A percentile compares a stretch with the other conserved stretches of the same genome.
Conservation (phyloP, 805 yeast genomes). For the Wickerhamomyces subpelliculosus region DNA sequence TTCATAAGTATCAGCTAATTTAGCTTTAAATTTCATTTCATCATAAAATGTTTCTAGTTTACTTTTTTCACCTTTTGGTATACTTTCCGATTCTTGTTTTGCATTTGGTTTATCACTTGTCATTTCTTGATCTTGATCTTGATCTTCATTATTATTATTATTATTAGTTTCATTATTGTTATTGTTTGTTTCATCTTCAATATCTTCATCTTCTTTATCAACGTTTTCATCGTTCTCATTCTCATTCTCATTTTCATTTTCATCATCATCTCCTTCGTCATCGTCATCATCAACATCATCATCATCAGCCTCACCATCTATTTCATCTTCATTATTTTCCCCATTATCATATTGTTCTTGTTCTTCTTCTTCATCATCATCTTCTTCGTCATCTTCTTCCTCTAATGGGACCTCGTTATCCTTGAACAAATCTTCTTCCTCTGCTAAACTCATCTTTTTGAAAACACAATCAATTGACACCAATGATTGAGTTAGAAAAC, state of each 20-base stretch:
- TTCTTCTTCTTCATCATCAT: conserved; percentile 14
- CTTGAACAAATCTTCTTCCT: conserved; percentile 19
- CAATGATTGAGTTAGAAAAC: neutral
- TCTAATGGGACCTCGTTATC: conserved; percentile 14
- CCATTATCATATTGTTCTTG: conserved; percentile 18
- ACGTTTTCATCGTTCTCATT: conserved; percentile 16
- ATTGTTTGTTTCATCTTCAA: conserved; percentile 2
- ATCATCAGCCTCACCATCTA: conserved; percentile 13
- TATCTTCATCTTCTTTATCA: conserved; percentile 8
- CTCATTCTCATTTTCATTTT: conserved; percentile 22
- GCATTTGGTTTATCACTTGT: conserved; percentile 14
- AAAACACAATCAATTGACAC: too few relatives aligned
- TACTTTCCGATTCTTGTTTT: conserved; percentile 1
- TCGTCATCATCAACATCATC: conserved; percentile 23
- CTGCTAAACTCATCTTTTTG: conserved; percentile 1
- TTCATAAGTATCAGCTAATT: conserved; percentile 50
- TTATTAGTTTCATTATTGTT: conserved; percentile 4
- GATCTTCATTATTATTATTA: conserved; percentile 4
- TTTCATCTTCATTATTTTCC: conserved; percentile 9
- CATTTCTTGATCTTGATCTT: conserved; percentile 15
- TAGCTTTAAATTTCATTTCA: conserved; percentile 36
- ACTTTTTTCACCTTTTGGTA: conserved; percentile 6
- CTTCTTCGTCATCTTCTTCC: conserved; percentile 22
- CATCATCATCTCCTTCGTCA: conserved; percentile 22
- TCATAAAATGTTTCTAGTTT: conserved; percentile 20